phyloP scores from a whole-genome alignment of 352 stramenopile genomes.

The Phytophthora sansomeana region DNA sequence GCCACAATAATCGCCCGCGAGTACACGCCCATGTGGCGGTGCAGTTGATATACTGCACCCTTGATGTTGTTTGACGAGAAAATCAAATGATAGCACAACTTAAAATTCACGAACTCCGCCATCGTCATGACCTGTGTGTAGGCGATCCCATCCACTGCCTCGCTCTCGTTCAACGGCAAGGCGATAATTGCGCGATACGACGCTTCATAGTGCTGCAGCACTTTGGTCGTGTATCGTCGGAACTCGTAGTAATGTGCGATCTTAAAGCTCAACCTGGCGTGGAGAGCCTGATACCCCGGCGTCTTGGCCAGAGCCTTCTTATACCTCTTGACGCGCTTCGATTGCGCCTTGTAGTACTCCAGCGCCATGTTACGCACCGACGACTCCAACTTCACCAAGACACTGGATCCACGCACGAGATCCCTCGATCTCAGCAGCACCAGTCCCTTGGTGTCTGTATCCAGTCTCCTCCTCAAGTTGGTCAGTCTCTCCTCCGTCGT shows the following conservation, averaged over 20 bases:
- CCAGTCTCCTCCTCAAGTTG: slow-evolving; percentile 70
- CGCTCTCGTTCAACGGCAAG: slow-evolving; percentile 62
- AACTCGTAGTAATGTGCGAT: slow-evolving; percentile 93
- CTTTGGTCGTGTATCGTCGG: slow-evolving; percentile 85
- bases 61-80: slow-evolving; percentile 89
- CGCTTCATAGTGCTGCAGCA: slow-evolving; percentile 86
- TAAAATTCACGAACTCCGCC: slow-evolving; percentile 90
- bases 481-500: slow-evolving; percentile 79
- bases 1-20: slow-evolving; percentile 54
- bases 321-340: slow-evolving; percentile 89
- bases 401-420: slow-evolving; percentile 58
- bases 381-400: slow-evolving; percentile 80
- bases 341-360: slow-evolving; percentile 91
- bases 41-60: slow-evolving; percentile 83
- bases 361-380: slow-evolving; percentile 78
- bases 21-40: slow-evolving; percentile 83
- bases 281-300: slow-evolving; percentile 54
- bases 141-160: slow-evolving; percentile 44
- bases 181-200: slow-evolving; percentile 75
- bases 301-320: slow-evolving; percentile 83
- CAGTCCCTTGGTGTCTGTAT: slow-evolving; percentile 80
- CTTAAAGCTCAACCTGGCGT: slow-evolving; percentile 88
- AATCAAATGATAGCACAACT: slow-evolving; percentile 89
- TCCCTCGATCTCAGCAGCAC: slow-evolving; percentile 75
- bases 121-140: slow-evolving; percentile 83